Base-by-base conservation (phyloP, 768 basidiomycete genomes). In the Boletus insuetus region DNA sequence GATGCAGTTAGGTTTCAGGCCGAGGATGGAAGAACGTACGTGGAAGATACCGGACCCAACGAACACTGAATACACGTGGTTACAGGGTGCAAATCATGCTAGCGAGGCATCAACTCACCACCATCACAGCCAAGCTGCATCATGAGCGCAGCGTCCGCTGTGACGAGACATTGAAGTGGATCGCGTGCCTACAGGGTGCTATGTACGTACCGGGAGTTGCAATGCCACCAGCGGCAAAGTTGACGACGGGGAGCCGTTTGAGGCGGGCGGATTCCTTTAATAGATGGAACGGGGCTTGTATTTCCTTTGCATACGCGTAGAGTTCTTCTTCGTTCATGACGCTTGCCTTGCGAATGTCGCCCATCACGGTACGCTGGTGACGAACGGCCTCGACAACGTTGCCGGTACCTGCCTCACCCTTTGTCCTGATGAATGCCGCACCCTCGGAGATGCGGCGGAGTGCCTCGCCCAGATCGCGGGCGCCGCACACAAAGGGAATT, bases 41-140 rank as follows among this genome's bases (percentile, higher is more conserved):
- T 90, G 85, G 85, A 97, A 98, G 68, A 98, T 95, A 46, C 96
- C 96, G 19, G 94, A 97, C 38, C 96, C 96, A 56, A 99, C 96
- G 64, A 99, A 99, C 32, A 99, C 96, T 91, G 68, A 35, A 52
- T 58, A 43, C 10, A 46, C 20, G 49, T 50, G 55, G 51, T 48
- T 24, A 59, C 3, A 5, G 22, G 32, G 32, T 12, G 31, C 4
- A 51, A 41, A 44, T 6, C 38, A 13, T 16, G 46, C 22, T 5
- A 26, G 20, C 17, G 46, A 53, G 54, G 17, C 19, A 43, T 41
- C 46, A 16, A 71, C 85, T 58, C 66, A 94, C 94, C 89, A 78
- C 95, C 94, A 67, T 96, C 96, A 71, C 93, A 94, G 35, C 96
- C 94, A 35, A 98, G 82, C 68, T 96, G 94, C 95, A 98, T 98